Base-by-base conservation (phyloP, 495 filamentous ascomycete species). In the Lasiosphaeria ovina region DNA sequence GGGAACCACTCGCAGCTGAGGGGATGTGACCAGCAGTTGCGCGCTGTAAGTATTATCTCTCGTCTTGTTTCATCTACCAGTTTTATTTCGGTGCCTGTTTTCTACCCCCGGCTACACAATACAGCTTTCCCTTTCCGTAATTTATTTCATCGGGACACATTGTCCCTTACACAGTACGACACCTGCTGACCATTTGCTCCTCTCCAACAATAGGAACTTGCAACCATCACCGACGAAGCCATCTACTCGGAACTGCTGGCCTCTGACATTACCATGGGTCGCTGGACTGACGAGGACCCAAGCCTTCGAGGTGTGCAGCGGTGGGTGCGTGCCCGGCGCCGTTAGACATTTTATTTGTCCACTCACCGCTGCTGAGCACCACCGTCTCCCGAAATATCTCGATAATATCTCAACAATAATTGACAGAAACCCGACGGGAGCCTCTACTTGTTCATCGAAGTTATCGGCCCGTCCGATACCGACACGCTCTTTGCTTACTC, bases 241-340 rank as follows among this genome's bases (percentile, higher is more conserved):
- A 79, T 91, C 61, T 81, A 87, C 65, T 73, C 82, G 58, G 85
- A 87, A 57, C 82, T 93, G 52, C 82, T 83, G 48, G 73, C 75
- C 32, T 83, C 83, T 31, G 89, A 93, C 67, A 69, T 81, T 54
- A 76, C 79, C 62, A 84, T 88, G 76, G 86, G 87, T 54, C 83
- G 86, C 76, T 93, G 89, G 89, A 85, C 87, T 59, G 74, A 77
- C 51, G 89, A 92, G 61, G 89, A 93, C 70, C 89, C 89, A 3
- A 78, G 72, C 58, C 69, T 83, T 34, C 73, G 77, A 52, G 64
- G 72, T 33, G 74, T 84, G 52, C 78, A 79, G 62, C 72, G 78
- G 62, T 84, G 81, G 81, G 67, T 83, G 17, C 70, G 77, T 42
- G 70, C 75, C 48, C 75, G 80, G 51, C 71, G 72, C 16, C 58